These are phyloP conservation scores for Clonostachys rhizophaga DNA, from an alignment of 2,329 filamentous ascomycete species.

Conservation along the genomic window DNA sequence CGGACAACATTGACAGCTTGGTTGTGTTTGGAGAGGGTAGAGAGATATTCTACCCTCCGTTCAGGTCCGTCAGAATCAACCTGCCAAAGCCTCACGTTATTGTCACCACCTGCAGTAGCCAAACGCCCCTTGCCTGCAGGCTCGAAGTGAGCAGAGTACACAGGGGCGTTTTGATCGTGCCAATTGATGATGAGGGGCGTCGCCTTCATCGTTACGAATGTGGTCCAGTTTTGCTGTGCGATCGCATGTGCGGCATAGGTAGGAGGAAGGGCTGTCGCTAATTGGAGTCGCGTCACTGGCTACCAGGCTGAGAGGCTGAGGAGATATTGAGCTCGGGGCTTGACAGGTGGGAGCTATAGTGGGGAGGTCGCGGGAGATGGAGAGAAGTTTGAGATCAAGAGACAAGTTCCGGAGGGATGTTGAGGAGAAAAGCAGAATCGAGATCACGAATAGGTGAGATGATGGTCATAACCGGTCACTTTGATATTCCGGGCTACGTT, in stretches of 20 bases:
- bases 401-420: neutral
- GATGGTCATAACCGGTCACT: too few species aligned
- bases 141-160: conserved; percentile 97
- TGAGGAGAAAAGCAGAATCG: neutral
- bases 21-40: conserved; percentile 87
- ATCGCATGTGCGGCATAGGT: conserved; percentile 1
- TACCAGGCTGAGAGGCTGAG: neutral
- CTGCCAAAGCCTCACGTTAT: conserved; percentile 94
- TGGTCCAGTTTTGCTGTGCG: conserved; percentile 6
- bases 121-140: conserved; percentile 85
- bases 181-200: conserved; percentile 95
- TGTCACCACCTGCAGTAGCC: conserved; percentile 92
- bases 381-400: neutral
- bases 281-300: conserved; percentile 17
- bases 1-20: conserved; percentile 97
- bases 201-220: conserved; percentile 72
- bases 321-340: neutral
- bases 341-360: neutral
- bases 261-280: conserved; percentile 11
- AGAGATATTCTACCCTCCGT: conserved; percentile 84
- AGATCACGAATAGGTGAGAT: too few species aligned
- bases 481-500: too few species aligned
- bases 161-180: conserved; percentile 95
- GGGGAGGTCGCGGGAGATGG: too few species aligned
- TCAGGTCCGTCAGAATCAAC: conserved; percentile 82